These are phyloP conservation scores for Ascochyta lentis DNA, from an alignment of 2,329 filamentous ascomycete genomes.

Conservation along the genomic window DNA sequence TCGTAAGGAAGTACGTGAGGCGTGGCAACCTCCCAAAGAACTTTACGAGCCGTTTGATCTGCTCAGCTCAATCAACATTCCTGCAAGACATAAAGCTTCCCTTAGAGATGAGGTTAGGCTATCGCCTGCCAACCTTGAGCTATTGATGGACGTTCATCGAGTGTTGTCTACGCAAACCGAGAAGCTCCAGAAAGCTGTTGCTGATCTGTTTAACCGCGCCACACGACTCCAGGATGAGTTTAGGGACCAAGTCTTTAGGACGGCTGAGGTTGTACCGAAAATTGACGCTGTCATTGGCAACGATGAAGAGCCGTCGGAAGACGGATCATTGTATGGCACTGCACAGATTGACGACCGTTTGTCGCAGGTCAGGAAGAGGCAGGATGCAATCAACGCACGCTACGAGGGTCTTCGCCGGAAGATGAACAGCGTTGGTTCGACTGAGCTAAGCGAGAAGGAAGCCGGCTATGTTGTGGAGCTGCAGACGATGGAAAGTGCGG, in stretches of 20 bases:
- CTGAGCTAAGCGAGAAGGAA: slow-evolving; percentile 69
- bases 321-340: slow-evolving; percentile 54
- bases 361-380: slow-evolving; percentile 60
- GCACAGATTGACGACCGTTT: slow-evolving; percentile 67
- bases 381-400: slow-evolving; percentile 63
- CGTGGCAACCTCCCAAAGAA: slow-evolving; percentile 68
- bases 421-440: slow-evolving; percentile 56
- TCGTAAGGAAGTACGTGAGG: slow-evolving; percentile 64
- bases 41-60: slow-evolving; percentile 66
- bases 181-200: slow-evolving; percentile 70
- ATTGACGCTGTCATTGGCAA: slow-evolving; percentile 71
- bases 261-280: slow-evolving; percentile 68
- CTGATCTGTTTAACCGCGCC: slow-evolving; percentile 75
- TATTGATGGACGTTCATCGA: slow-evolving; percentile 76
- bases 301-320: slow-evolving; percentile 53
- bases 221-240: slow-evolving; percentile 72
- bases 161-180: slow-evolving; percentile 73
- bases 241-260: slow-evolving; percentile 69
- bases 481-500: slow-evolving; percentile 49
- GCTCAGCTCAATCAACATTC: slow-evolving; percentile 64
- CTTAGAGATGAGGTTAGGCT: slow-evolving; percentile 73
- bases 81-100: slow-evolving; percentile 65
- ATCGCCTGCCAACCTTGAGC: slow-evolving; percentile 72
- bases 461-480: slow-evolving; percentile 66
- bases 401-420: slow-evolving; percentile 65